phyloP scores from a whole-genome alignment of 1,139 yeast species.

The Hansenula sp. region DNA sequence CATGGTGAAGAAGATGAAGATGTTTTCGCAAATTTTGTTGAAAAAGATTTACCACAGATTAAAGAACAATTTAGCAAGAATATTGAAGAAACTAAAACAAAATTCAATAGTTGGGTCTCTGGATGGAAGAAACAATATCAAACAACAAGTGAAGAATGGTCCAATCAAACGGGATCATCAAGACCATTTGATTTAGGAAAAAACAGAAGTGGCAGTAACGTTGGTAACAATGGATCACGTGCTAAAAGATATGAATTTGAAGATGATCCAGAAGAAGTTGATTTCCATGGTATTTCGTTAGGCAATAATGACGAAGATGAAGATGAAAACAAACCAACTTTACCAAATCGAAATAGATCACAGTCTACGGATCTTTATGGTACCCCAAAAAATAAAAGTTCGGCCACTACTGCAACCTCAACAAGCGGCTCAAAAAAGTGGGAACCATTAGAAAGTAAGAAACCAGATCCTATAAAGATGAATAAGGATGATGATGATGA shows the following conservation, averaged over 20 bases:
- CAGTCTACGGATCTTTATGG: constrained; percentile 26
- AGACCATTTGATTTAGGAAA: not conserved
- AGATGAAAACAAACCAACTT: constrained; percentile 30
- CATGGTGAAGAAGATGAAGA: constrained; percentile 43
- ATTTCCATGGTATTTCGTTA: constrained; percentile 49
- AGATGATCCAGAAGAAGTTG: constrained; percentile 52
- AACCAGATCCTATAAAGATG: constrained; percentile 41
- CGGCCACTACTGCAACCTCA: not conserved
- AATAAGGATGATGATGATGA: constrained; percentile 45
- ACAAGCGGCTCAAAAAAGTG: constrained; percentile 36
- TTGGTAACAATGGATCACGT: constrained; percentile 23
- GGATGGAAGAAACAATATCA: constrained; percentile 34
- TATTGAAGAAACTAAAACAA: constrained; percentile 77
- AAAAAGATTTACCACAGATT: constrained; percentile 59
- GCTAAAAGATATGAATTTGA: constrained; percentile 38
- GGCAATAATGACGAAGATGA: constrained; percentile 33
- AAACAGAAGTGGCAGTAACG: constrained; percentile 12
- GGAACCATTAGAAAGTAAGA: constrained; percentile 58
- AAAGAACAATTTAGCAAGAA: constrained; percentile 73
- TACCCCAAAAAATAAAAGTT: constrained; percentile 14
- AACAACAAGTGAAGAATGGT: constrained; percentile 12
- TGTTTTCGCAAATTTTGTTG: constrained; percentile 61
- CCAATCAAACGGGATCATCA: constrained; percentile 6
- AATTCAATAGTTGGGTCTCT: constrained; percentile 79
- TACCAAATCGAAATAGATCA: constrained; percentile 32